Percentiles rank a stretch among this genome's conserved stretches.
Conservation (phyloP, 129 eudicot genomes). For the Chrysanthemum lavandulifolium region DNA sequence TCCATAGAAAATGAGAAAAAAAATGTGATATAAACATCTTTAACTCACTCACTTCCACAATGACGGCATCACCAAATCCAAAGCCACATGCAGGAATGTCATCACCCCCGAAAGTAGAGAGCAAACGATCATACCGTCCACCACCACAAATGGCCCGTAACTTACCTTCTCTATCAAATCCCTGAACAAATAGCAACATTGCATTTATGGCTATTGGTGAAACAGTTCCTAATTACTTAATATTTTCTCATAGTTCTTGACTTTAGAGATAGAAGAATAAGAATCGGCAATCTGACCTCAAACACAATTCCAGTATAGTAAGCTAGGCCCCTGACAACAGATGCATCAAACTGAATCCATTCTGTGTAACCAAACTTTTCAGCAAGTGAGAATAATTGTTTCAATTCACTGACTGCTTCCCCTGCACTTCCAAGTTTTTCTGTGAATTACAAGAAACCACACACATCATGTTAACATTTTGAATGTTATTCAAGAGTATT, state of each 20-base stretch:
- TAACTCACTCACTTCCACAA: slow-evolving; percentile 88
- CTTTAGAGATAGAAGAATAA: not conserved
- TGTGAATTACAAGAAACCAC: slow-evolving; percentile 26
- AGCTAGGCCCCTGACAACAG: slow-evolving; percentile 96
- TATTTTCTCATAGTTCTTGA: not conserved
- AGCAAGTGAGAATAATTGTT: slow-evolving; percentile 83
- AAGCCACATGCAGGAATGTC: slow-evolving; percentile 97
- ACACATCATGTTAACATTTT: not conserved
- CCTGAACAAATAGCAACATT: slow-evolving; percentile 40
- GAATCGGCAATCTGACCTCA: slow-evolving; percentile 52
- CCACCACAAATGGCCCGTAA: slow-evolving; percentile 97
- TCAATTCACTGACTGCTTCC: slow-evolving; percentile 76
- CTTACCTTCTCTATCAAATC: slow-evolving; percentile 92
- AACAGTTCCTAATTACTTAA: not conserved
- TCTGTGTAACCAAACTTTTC: slow-evolving; percentile 86
- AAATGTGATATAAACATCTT: not conserved
- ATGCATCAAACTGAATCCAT: slow-evolving; percentile 99
- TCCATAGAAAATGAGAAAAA: not conserved
- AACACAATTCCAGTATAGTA: slow-evolving; percentile 97
- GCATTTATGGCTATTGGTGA: not conserved
- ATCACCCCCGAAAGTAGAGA: slow-evolving; percentile 95
- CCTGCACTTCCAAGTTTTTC: slow-evolving; percentile 91
- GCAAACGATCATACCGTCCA: slow-evolving; percentile 80
- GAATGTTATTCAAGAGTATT: not conserved
- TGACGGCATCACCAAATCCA: slow-evolving; percentile 99